Evolutionary conservation across 129 eudicot genomes (phyloP).

Genomic region (Silybum marianum): DNA sequence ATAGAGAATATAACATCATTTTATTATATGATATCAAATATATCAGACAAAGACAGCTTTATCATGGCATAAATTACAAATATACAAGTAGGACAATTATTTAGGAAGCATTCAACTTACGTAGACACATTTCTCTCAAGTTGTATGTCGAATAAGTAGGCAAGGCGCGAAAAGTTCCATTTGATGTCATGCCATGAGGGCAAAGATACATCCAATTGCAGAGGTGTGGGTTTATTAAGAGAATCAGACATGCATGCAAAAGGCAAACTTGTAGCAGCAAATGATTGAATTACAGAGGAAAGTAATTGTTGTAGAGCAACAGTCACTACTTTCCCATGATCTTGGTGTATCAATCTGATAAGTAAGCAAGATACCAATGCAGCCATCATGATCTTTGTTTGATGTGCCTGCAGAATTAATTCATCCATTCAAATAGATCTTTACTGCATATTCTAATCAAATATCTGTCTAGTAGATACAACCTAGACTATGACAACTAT

Average conservation of each 20-base stretch:
- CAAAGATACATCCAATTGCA: slow-evolving; percentile 76
- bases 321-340: slow-evolving; percentile 27
- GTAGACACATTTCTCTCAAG: slow-evolving; percentile 94
- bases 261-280: slow-evolving; percentile 47
- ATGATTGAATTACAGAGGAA: slow-evolving; percentile 37
- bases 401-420: slow-evolving; percentile 54
- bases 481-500: background rate
- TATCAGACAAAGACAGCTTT: background rate
- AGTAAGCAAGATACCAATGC: slow-evolving; percentile 48
- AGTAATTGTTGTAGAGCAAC: slow-evolving; percentile 30
- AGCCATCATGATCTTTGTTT: slow-evolving; percentile 46
- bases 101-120: slow-evolving; percentile 54
- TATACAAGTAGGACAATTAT: background rate
- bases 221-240: slow-evolving; percentile 77
- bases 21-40: background rate
- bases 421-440: slow-evolving; percentile 26
- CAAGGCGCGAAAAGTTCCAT: slow-evolving; percentile 70
- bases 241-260: slow-evolving; percentile 86
- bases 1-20: background rate
- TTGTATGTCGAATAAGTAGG: slow-evolving; percentile 82
- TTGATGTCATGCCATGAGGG: slow-evolving; percentile 78
- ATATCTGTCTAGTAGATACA: background rate
- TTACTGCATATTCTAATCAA: background rate
- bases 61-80: background rate
- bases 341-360: slow-evolving; percentile 41